A percentile compares a stretch with the other conserved stretches of the same genome.
These are phyloP conservation scores for Amaranthus hypochondriacus DNA, from an alignment of 148 eudicot species.

Conservation along the genomic window DNA sequence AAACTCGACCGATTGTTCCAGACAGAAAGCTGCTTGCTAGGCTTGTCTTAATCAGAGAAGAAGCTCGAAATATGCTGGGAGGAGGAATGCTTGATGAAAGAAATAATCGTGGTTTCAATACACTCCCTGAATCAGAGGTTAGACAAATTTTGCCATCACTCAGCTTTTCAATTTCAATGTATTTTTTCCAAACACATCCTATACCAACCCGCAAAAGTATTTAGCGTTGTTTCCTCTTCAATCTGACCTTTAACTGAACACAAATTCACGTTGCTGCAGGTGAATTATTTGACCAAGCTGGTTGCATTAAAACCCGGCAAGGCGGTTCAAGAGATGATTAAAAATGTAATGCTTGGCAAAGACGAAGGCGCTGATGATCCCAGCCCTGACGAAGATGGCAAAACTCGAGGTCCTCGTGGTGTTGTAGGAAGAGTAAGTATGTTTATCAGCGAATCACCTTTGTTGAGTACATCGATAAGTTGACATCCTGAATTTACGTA, in stretches of 20 bases:
- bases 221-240: neutral
- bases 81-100: constrained; percentile 96
- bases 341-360: constrained; percentile 85
- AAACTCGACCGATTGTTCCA: constrained; percentile 78
- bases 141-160: constrained; percentile 17
- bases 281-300: constrained; percentile 80
- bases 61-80: constrained; percentile 98
- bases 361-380: constrained; percentile 83
- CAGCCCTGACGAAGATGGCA: constrained; percentile 36
- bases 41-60: constrained; percentile 95
- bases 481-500: neutral
- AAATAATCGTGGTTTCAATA: constrained; percentile 84
- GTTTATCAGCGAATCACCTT: neutral
- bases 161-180: no score
- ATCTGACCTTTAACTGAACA: neutral
- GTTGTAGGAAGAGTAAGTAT: constrained; percentile 66
- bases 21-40: constrained; percentile 94
- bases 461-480: neutral
- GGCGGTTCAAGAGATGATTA: constrained; percentile 78
- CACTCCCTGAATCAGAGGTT: constrained; percentile 96
- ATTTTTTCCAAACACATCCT: neutral
- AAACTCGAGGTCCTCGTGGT: constrained; percentile 35
- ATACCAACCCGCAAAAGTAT: neutral
- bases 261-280: constrained; percentile 43
- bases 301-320: constrained; percentile 84